Percentiles rank a stretch among this genome's conserved stretches.
These are phyloP conservation scores for Paramecium bursaria DNA, from an alignment of 73 alveolate species.

Conservation along the genomic window DNA sequence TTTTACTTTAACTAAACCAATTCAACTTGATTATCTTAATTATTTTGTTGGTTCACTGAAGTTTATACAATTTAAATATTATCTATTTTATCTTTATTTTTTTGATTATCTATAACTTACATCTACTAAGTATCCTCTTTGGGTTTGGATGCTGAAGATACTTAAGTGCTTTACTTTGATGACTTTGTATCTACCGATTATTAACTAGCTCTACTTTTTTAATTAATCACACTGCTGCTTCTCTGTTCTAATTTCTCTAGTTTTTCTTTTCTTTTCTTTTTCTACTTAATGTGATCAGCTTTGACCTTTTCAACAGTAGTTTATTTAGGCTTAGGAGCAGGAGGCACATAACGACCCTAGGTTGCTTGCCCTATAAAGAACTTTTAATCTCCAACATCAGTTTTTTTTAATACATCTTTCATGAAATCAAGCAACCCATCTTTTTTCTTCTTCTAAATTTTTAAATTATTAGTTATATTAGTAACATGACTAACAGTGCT, in stretches of 20 bases:
- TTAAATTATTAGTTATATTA: neutral
- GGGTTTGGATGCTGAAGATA: neutral
- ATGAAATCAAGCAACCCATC: constrained; percentile 12
- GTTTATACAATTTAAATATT: too few species aligned
- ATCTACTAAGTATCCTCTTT: neutral
- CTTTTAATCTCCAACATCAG: constrained; percentile 35
- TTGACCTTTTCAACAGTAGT: constrained; percentile 28
- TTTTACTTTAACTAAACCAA: too few species aligned
- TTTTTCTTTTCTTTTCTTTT: constrained; percentile 30
- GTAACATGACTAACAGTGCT: neutral
- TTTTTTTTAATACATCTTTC: constrained; percentile 44
- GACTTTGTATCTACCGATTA: neutral
- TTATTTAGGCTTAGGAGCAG: constrained; percentile 29
- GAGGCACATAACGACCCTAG: constrained; percentile 10
- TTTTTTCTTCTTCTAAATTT: neutral
- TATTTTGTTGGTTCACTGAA: too few species aligned
- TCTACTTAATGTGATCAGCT: neutral
- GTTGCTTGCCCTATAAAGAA: constrained; percentile 8
- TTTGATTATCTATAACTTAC: neutral
- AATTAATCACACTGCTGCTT: constrained; percentile 6
- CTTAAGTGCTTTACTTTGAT: neutral
- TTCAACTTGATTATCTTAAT: too few species aligned
- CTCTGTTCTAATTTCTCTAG: neutral
- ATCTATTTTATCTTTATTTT: neutral
- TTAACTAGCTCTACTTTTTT: neutral